Conservation (phyloP, 2,329 filamentous ascomycete species). For the Penicillium sp. region DNA sequence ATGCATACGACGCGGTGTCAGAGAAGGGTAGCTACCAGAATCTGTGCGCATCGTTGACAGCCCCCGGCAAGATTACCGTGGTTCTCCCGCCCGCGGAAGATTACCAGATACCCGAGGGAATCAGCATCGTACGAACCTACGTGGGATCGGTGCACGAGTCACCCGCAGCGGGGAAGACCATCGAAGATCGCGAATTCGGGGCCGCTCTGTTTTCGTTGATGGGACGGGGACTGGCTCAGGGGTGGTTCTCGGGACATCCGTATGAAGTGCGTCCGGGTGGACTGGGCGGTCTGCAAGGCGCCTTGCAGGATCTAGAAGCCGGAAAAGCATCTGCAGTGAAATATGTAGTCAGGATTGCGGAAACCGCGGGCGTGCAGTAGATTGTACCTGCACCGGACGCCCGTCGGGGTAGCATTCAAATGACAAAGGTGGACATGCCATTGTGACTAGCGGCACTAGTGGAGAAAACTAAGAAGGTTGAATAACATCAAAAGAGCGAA, state of each 20-base stretch:
- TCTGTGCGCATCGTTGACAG: constrained; percentile 45
- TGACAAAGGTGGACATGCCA: not conserved
- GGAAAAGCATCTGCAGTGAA: constrained; percentile 64
- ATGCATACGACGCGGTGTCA: constrained; percentile 59
- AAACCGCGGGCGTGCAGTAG: constrained; percentile 39
- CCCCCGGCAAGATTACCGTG: constrained; percentile 39
- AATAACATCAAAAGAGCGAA: not conserved
- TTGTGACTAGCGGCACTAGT: not conserved
- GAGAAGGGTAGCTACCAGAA: constrained; percentile 52
- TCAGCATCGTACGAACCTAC: constrained; percentile 41
- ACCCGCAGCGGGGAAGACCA: constrained; percentile 18
- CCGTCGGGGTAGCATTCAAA: not conserved
- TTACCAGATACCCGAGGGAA: constrained; percentile 38
- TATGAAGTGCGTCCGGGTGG: constrained; percentile 54
- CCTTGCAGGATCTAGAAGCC: constrained; percentile 54
- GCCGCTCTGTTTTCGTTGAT: constrained; percentile 47
- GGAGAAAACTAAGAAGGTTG: not conserved
- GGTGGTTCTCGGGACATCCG: constrained; percentile 52
- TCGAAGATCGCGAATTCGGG: constrained; percentile 45
- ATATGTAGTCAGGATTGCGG: constrained; percentile 59
- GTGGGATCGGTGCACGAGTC: constrained; percentile 28
- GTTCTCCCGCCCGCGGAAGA: constrained; percentile 47
- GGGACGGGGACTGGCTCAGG: constrained; percentile 47
- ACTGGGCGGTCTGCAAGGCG: constrained; percentile 53
- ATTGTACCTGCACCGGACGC: not conserved